A percentile compares a stretch with the other conserved stretches of the same genome.
These are phyloP conservation scores for Exophiala bonariae DNA, from an alignment of 2,329 filamentous ascomycete genomes.

Conservation along the genomic window DNA sequence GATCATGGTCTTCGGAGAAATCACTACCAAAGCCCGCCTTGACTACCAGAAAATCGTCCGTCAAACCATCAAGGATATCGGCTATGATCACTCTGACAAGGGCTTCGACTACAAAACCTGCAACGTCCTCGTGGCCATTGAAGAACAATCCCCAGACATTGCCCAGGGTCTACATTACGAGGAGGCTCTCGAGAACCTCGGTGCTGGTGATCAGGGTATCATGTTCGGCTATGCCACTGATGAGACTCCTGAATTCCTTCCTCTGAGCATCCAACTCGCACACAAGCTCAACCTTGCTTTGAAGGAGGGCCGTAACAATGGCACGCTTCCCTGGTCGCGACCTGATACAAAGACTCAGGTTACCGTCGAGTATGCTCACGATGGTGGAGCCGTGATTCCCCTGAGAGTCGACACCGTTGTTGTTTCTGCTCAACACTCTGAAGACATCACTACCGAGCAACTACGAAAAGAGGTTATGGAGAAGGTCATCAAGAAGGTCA, in stretches of 20 bases:
- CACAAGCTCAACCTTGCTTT: conserved; percentile 98
- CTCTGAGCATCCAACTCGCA: conserved; percentile 87
- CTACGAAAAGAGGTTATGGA: conserved; percentile 93
- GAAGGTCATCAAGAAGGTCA: conserved; percentile 95
- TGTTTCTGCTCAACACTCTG: conserved; percentile 90
- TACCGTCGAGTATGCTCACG: conserved; percentile 97
- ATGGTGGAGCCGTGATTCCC: conserved; percentile 89
- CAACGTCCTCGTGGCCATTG: conserved; percentile 97
- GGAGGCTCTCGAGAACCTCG: conserved; percentile 93
- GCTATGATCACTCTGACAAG: conserved; percentile 95
- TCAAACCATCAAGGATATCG: conserved; percentile 94
- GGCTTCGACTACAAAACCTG: conserved; percentile 99
- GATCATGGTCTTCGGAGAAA: conserved; percentile 99
- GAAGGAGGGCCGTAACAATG: conserved; percentile 83
- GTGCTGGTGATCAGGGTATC: conserved; percentile 99
- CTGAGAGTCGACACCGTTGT: conserved; percentile 94
- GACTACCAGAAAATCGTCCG: conserved; percentile 99
- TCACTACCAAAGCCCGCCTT: conserved; percentile 90
- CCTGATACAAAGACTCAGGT: conserved; percentile 99
- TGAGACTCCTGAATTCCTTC: conserved; percentile 96
- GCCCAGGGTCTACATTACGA: conserved; percentile 99
- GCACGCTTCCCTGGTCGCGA: conserved; percentile 86
- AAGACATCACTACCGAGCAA: conserved; percentile 84
- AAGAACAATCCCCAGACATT: conserved; percentile 98
- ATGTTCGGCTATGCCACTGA: conserved; percentile 99